phyloP scores from a whole-genome alignment of 495 filamentous ascomycete genomes.

The Neurospora intermedia region DNA sequence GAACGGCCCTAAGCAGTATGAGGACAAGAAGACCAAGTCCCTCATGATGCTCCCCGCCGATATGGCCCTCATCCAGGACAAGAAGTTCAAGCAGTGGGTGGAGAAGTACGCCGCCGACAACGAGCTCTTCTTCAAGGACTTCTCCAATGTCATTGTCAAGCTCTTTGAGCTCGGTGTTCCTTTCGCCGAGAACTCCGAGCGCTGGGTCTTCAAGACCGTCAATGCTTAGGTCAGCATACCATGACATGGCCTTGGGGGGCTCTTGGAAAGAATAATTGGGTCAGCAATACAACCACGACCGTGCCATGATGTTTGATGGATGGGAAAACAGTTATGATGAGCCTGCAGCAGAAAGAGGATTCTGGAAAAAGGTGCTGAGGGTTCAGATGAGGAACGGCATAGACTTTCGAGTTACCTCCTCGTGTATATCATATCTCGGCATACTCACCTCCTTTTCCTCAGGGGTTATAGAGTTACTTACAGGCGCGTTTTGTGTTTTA shows the following conservation, averaged over 20 bases:
- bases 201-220: constrained; percentile 63
- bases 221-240: constrained; percentile 9
- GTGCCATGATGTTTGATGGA: not conserved
- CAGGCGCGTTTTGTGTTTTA: not conserved
- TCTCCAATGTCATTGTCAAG: constrained; percentile 64
- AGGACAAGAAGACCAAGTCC: constrained; percentile 72
- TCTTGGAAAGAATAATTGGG: not conserved
- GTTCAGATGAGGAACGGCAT: not conserved
- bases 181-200: constrained; percentile 56
- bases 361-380: not conserved
- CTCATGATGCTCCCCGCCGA: constrained; percentile 98
- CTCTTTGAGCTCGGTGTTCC: constrained; percentile 94
- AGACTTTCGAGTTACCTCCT: not conserved
- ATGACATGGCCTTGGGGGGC: not conserved
- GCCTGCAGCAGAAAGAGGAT: not conserved
- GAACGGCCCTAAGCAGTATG: constrained; percentile 78
- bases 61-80: constrained; percentile 79
- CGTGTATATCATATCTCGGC: not conserved
- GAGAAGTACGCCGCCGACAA: constrained; percentile 90
- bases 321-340: not conserved
- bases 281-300: not conserved
- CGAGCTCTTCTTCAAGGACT: constrained; percentile 88
- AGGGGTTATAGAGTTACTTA: not conserved
- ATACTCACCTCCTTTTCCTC: not conserved
- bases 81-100: constrained; percentile 72